Base-by-base conservation (phyloP, 768 basidiomycete species). In the Leccinum barrowsii region DNA sequence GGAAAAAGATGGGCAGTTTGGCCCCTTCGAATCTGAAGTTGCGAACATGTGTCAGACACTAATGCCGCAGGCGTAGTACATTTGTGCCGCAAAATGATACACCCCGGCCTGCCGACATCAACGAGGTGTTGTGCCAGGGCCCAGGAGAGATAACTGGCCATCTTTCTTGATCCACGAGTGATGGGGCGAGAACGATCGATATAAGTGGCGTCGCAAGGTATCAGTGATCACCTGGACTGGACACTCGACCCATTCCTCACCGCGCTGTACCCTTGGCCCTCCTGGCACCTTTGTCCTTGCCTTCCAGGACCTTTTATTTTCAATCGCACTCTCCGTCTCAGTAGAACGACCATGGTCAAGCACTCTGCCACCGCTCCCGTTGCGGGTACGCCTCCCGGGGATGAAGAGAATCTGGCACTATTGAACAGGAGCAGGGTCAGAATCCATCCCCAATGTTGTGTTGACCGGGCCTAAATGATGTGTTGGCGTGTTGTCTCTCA, bases 401-500 rank as follows among this genome's bases (percentile, higher is more conserved):
- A 57, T 30, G 63, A 56, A 30, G 53, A 57, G 35, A 24, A 53
- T 19, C 2, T n/a, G 37, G 37, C 26, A 19, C 17, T 46, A 2
- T 30, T 51, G 32, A 54, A 48, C 28, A 35, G 40, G 54, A 63
- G 52, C 24, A 37, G 58, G 66, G 67, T 68, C 48, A 34, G 61
- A 28, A 42, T 28, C 22, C 19, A 51, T 50, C 26, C 30, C 2
- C 51, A 11, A 44, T 26, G 1, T 4, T 34, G 13, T 35, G 42
- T 7, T 26, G 22, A 46, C 28, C 22, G 17, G n/a, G 32, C 53
- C 57, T 70, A 24, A 67, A 57, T 40, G 37, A 40, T 40, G 19
- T 28, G 28, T 13, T 21, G 13, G 37, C 52, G 26, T 52, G 17
- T 49, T n/a, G 21, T 32, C 42, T 42, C 50, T 40, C 44, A 58